Evolutionary conservation across 768 basidiomycete genomes (phyloP), one percentile per base, ranked within the genome.

Genomic region (Tricholoma saponaceum): DNA sequence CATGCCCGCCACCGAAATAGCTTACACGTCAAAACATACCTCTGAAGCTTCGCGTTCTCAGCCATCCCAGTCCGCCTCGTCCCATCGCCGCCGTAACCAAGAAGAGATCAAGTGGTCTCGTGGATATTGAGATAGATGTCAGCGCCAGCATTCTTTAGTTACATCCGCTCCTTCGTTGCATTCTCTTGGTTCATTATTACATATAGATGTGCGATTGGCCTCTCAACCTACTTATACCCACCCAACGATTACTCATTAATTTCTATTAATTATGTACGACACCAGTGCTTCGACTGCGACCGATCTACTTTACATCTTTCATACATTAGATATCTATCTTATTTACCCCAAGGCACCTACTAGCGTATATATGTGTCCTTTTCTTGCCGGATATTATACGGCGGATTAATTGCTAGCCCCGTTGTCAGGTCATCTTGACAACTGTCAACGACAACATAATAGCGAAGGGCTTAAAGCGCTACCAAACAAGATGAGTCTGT

Each of bases 91-190:
- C 53, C 71, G 74, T 64, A 69, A 68, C 59, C 72, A 70, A 54
- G 78, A 77, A 60, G 74, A 75, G 51, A 70, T 52, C 65, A 80
- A 80, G 68, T 84, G 79, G 79, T 65, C 75, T 66, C 60, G 59
- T 66, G 72, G 75, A 63, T 77, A 76, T 64, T 82, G 72, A 79
- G 73, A 69, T 71, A 64, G 70, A 67, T 68, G 57, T 56, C 62
- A n/a, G 28, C 50, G 32, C 18, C 23, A 16, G 41, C 26, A 44
- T 44, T 54, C 62, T 62, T 55, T 75, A 66, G 72, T 70, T 75
- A 79, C 73, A 72, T 58, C 73, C 73, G 72, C 71, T 72, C 70
- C 52, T 71, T 74, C 65, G 54, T 63, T 73, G 73, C 69, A 71
- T 70, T 64, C 69, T 71, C 71, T 73, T 74, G 71, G 69, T 71